These are phyloP conservation scores for Lentinula sp. DNA, from an alignment of 768 basidiomycete species.

Conservation along the genomic window DNA sequence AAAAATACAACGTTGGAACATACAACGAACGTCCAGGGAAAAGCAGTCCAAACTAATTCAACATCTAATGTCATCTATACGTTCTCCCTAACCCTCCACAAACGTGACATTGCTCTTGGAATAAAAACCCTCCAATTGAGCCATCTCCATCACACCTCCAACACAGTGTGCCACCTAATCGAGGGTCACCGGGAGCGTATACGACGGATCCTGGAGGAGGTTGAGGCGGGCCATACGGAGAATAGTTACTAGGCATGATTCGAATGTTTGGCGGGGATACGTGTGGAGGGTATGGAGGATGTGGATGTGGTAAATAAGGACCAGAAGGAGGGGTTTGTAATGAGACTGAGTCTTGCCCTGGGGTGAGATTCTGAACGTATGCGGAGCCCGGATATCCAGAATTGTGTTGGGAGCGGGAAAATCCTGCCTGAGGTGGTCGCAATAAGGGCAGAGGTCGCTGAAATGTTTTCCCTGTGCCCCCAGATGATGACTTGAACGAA, in stretches of 20 bases:
- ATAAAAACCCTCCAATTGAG: slow-evolving; percentile 41
- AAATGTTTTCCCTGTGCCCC: slow-evolving; percentile 17
- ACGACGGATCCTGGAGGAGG: slow-evolving; percentile 37
- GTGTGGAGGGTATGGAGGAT: slow-evolving; percentile 12
- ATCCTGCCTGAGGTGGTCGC: slow-evolving; percentile 15
- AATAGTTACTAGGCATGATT: background rate
- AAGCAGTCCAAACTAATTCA: background rate
- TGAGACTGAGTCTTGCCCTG: slow-evolving; percentile 7
- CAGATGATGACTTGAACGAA: slow-evolving; percentile 17
- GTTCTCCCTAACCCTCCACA: slow-evolving; percentile 66
- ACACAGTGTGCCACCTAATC: slow-evolving; percentile 64
- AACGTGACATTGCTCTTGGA: slow-evolving; percentile 45
- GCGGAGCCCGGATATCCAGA: slow-evolving; percentile 9
- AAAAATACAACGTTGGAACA: background rate
- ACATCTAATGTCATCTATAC: slow-evolving; percentile 16
- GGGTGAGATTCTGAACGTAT: slow-evolving; percentile 5
- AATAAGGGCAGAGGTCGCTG: slow-evolving; percentile 32
- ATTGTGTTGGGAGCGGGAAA: slow-evolving; percentile 2
- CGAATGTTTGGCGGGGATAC: background rate
- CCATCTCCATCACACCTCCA: slow-evolving; percentile 52
- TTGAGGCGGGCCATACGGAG: slow-evolving; percentile 9
- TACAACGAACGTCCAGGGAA: background rate
- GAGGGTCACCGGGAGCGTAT: slow-evolving; percentile 58
- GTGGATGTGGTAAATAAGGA: slow-evolving; percentile 9
- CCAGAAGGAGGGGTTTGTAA: slow-evolving; percentile 11